These are phyloP conservation scores for Penicillium steckii DNA, from an alignment of 495 filamentous ascomycete genomes.

Conservation along the genomic window DNA sequence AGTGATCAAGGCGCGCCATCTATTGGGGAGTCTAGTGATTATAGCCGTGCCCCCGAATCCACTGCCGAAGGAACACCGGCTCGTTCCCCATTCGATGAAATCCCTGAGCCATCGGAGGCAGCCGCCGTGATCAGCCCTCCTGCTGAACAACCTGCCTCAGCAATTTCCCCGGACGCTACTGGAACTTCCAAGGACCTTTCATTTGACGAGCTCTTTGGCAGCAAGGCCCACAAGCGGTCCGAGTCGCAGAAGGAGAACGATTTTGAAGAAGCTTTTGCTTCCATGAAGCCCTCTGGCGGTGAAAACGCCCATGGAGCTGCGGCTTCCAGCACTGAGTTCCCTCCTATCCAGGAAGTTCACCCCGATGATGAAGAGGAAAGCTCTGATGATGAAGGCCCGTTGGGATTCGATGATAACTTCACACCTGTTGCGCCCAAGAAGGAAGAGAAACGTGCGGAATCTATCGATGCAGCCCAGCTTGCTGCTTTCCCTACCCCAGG, in stretches of 20 bases:
- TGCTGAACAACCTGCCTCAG: constrained; percentile 13
- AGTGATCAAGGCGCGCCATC: constrained; percentile 24
- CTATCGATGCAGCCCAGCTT: constrained; percentile 40
- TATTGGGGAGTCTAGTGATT: constrained; percentile 22
- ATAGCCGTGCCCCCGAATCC: constrained; percentile 21
- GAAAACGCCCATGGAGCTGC: constrained; percentile 32
- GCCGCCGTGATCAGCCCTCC: constrained; percentile 7
- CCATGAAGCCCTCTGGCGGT: constrained; percentile 32
- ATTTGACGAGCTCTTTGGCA: constrained; percentile 55
- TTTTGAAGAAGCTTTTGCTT: constrained; percentile 49
- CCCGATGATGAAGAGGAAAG: constrained; percentile 77
- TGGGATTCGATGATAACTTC: constrained; percentile 91
- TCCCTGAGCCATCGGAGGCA: constrained; percentile 29
- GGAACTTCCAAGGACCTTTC: constrained; percentile 35
- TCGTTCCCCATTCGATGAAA: constrained; percentile 46
- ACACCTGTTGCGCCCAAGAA: constrained; percentile 61
- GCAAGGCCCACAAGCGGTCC: constrained; percentile 54
- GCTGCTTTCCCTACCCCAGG: constrained; percentile 42
- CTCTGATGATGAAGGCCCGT: constrained; percentile 62
- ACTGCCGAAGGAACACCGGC: constrained; percentile 17
- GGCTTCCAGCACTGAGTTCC: constrained; percentile 67
- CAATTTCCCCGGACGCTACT: constrained; percentile 19
- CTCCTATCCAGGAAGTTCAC: constrained; percentile 84
- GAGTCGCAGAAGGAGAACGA: constrained; percentile 56
- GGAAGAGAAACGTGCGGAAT: constrained; percentile 26